A percentile compares a stretch with the other conserved stretches of the same genome.
Conservation (phyloP, 2,329 filamentous ascomycete genomes). For the Tolypocladium paradoxum region DNA sequence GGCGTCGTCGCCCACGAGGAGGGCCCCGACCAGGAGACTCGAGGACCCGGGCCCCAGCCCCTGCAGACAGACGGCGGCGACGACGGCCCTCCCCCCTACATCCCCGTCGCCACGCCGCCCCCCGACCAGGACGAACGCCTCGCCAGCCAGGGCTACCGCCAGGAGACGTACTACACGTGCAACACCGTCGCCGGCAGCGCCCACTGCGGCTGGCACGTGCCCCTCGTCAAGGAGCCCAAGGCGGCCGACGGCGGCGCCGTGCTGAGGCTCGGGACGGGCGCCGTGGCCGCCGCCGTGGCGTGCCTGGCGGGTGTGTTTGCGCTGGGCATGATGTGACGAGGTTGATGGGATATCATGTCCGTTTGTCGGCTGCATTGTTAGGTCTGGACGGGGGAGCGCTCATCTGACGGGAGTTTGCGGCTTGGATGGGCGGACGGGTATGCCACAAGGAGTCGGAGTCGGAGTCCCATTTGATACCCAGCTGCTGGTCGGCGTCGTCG, state of each 20-base stretch:
- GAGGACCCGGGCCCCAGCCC: background rate
- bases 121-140: slow-evolving; percentile 18
- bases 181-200: slow-evolving; percentile 17
- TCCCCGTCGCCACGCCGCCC: slow-evolving; percentile 20
- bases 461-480: background rate
- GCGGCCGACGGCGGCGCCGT: slow-evolving; percentile 11
- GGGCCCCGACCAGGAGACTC: too few relatives aligned
- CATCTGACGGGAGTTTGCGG: background rate
- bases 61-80: background rate
- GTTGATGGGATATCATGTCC: background rate
- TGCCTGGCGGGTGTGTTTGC: slow-evolving; percentile 14
- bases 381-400: too few relatives aligned
- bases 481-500: slow-evolving; percentile 1
- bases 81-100: slow-evolving; percentile 13
- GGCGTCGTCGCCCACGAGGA: background rate
- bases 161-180: slow-evolving; percentile 24
- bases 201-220: slow-evolving; percentile 26
- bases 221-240: slow-evolving; percentile 13
- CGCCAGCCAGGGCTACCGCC: slow-evolving; percentile 19
- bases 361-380: background rate
- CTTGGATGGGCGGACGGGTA: background rate
- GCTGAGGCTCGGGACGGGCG: slow-evolving; percentile 7
- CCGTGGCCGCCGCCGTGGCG: slow-evolving; percentile 10
- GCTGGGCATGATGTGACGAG: slow-evolving; percentile 12
- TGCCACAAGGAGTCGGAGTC: background rate